phyloP scores from a whole-genome alignment of 345 rosid genomes.

The Fremontodendron californicum region DNA sequence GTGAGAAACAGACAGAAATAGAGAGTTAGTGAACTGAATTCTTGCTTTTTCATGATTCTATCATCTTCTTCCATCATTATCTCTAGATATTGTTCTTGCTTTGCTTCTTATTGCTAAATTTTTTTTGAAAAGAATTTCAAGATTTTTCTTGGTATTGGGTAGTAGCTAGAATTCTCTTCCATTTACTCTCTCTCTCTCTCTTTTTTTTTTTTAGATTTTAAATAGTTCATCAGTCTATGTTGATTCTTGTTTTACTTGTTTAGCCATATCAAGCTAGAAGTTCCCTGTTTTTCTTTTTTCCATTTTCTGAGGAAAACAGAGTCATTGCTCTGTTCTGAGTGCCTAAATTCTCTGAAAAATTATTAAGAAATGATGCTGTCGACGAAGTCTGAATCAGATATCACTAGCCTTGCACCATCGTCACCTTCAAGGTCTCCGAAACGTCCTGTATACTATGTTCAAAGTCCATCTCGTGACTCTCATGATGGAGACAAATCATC shows the following conservation, averaged over 20 bases:
- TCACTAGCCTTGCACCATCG: constrained; percentile 68
- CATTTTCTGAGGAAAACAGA: too few relatives aligned
- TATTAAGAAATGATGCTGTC: constrained; percentile 39
- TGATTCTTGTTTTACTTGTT: not conserved
- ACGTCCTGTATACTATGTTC: constrained; percentile 63
- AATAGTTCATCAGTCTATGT: not conserved
- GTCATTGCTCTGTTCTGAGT: not conserved
- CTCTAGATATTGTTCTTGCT: not conserved
- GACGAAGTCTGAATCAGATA: constrained; percentile 67
- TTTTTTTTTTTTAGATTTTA: too few relatives aligned
- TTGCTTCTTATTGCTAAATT: not conserved
- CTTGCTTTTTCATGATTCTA: not conserved
- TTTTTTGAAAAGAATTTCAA: not conserved
- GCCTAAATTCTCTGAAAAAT: not conserved
- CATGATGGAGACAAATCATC: constrained; percentile 80
- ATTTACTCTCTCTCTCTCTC: not conserved
- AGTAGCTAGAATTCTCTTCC: not conserved
- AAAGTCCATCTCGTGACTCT: constrained; percentile 88
- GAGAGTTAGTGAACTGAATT: not conserved
- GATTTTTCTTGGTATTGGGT: not conserved
- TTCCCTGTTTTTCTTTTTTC: too few relatives aligned
- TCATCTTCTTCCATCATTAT: not conserved
- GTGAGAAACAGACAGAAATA: not conserved
- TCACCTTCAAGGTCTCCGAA: constrained; percentile 78
- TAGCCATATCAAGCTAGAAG: too few relatives aligned